A percentile compares a stretch with the other conserved stretches of the same genome.
phyloP scores from a whole-genome alignment of 2,329 filamentous ascomycete species.

The Xylariales sp. region DNA sequence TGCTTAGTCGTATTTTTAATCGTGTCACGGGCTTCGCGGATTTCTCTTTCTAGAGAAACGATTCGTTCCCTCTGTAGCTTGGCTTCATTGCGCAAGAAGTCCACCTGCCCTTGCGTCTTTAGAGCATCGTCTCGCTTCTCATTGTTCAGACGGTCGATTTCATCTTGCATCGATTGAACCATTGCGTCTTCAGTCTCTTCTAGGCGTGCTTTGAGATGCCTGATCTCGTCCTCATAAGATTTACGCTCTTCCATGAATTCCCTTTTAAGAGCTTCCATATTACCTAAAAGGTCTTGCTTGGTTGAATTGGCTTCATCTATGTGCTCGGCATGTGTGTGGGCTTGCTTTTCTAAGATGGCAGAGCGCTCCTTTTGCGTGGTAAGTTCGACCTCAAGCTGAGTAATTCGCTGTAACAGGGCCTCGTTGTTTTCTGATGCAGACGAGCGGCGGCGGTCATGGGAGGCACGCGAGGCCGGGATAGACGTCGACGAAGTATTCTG shows the following conservation, averaged over 20 bases:
- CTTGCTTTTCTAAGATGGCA: constrained; percentile 75
- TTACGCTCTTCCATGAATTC: constrained; percentile 90
- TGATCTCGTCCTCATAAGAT: constrained; percentile 83
- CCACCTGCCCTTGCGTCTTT: constrained; percentile 71
- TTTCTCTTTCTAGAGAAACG: constrained; percentile 67
- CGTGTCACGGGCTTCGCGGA: constrained; percentile 67
- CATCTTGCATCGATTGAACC: constrained; percentile 76
- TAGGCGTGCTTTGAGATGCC: constrained; percentile 77
- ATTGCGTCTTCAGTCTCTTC: constrained; percentile 95
- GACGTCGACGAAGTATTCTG: constrained; percentile 64
- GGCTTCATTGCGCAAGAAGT: constrained; percentile 71
- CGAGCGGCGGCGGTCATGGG: constrained; percentile 59
- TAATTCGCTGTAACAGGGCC: constrained; percentile 60
- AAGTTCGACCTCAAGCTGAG: constrained; percentile 82
- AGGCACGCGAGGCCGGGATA: constrained; percentile 55
- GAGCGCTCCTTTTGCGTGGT: constrained; percentile 76
- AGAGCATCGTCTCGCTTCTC: constrained; percentile 67
- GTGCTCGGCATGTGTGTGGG: constrained; percentile 68
- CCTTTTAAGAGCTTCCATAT: constrained; percentile 90
- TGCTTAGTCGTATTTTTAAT: constrained; percentile 63
- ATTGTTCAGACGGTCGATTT: constrained; percentile 73
- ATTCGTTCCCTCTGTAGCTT: constrained; percentile 69
- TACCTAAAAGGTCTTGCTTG: constrained; percentile 92
- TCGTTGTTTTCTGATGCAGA: constrained; percentile 59
- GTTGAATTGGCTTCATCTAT: constrained; percentile 90